Evolutionary conservation across 805 yeast genomes (phyloP).

Genomic region (Starmerella sp.): DNA sequence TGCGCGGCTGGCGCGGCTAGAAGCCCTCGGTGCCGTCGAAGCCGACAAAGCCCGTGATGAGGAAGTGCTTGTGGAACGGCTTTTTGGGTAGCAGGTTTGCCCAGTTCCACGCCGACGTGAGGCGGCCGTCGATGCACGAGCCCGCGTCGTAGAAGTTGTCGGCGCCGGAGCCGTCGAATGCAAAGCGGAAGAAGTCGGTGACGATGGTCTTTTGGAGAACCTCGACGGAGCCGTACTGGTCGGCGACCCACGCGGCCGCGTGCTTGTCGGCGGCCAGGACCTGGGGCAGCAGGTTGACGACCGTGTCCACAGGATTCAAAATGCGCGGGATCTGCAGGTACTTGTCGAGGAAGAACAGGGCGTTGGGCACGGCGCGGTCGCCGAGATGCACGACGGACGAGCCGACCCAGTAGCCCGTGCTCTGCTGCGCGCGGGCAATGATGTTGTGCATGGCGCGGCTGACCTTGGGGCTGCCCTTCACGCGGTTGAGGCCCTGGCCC

Average conservation of each 20-base stretch:
- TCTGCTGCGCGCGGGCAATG: slow-evolving; percentile 50
- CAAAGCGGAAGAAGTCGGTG: slow-evolving; percentile 45
- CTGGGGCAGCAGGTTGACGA: slow-evolving; percentile 44
- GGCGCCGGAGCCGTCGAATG: slow-evolving; percentile 73
- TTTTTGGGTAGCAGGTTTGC: slow-evolving; percentile 60
- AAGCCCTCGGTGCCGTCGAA: slow-evolving; percentile 65
- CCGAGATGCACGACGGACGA: slow-evolving; percentile 72
- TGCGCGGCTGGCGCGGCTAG: background rate
- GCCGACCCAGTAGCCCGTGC: slow-evolving; percentile 65
- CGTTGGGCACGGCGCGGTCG: slow-evolving; percentile 76
- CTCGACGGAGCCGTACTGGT: slow-evolving; percentile 46
- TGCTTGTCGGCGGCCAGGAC: slow-evolving; percentile 37
- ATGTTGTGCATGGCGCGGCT: slow-evolving; percentile 61
- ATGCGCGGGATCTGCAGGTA: slow-evolving; percentile 72
- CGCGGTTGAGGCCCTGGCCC: slow-evolving; percentile 72
- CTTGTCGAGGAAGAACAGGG: slow-evolving; percentile 66
- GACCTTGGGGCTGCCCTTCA: slow-evolving; percentile 60
- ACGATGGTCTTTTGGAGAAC: slow-evolving; percentile 39
- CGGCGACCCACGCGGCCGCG: slow-evolving; percentile 36
- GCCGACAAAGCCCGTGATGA: slow-evolving; percentile 61
- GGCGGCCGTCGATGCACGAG: slow-evolving; percentile 70
- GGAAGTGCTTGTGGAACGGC: slow-evolving; percentile 50
- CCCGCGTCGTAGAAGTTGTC: slow-evolving; percentile 78
- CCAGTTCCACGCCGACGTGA: slow-evolving; percentile 77
- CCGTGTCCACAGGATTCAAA: slow-evolving; percentile 57